These are phyloP conservation scores for Fraxinus ornus DNA, from an alignment of 305 asterid genomes.

Conservation along the genomic window DNA sequence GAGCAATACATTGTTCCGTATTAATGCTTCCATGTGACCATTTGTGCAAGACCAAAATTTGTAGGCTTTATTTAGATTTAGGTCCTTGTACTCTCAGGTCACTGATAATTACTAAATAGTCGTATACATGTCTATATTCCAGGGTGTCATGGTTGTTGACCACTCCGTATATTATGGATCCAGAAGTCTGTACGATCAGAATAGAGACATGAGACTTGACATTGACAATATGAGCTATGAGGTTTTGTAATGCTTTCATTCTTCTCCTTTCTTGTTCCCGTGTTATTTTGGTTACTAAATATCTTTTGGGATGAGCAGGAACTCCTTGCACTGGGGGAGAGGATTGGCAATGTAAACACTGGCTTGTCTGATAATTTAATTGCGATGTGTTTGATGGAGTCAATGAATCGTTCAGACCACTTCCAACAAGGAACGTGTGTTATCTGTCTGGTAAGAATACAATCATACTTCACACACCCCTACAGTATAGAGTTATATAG, in stretches of 20 bases:
- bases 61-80: not conserved
- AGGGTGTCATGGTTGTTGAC: constrained; percentile 52
- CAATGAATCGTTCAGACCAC: constrained; percentile 52
- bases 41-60: not conserved
- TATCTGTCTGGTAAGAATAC: constrained; percentile 65
- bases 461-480: not conserved
- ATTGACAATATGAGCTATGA: constrained; percentile 82
- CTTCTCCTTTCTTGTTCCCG: not conserved
- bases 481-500: not conserved
- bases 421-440: constrained; percentile 55
- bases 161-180: constrained; percentile 53
- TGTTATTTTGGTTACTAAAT: not conserved
- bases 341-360: constrained; percentile 80
- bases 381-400: constrained; percentile 53
- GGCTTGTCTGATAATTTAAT: constrained; percentile 68
- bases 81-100: not conserved
- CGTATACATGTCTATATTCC: constrained; percentile 23
- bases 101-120: not conserved
- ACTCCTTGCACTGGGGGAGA: constrained; percentile 81
- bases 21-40: not conserved
- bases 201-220: constrained; percentile 83
- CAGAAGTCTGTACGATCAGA: constrained; percentile 59
- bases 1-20: not conserved
- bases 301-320: constrained; percentile 46
- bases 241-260: constrained; percentile 36